Base-by-base conservation (phyloP, 139 green algal species). In the Chlorella ohadii region DNA sequence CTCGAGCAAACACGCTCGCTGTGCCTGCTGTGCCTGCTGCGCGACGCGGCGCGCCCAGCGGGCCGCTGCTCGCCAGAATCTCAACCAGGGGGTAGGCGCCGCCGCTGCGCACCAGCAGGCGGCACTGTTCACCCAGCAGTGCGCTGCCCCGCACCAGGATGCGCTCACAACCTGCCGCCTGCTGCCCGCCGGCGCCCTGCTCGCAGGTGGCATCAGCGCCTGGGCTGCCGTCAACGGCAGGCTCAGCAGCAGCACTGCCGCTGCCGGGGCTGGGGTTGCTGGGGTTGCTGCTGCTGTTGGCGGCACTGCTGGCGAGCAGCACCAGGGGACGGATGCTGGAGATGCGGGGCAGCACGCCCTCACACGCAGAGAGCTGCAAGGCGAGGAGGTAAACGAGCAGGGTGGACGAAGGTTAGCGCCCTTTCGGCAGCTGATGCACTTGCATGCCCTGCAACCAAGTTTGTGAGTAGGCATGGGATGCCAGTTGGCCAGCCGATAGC, bases 71-170 rank as follows among this genome's bases (percentile, higher is more conserved):
- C 19, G 27, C 31, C 72, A 79, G 47, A 5, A 79, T 55, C 47
- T 79, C 72, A 33, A 79, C 72, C 17, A 79, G 47, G 17, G 72
- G 72, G 44, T 66, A 79, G 0, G 27, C 9, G 38, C 72, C 68
- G 47, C 36, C 36, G 47, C 20, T 73, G 67, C 72, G 72, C 47
- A 79, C 72, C n/a, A 79, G 72, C 72, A 79, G 72, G n/a, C 72
- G 72, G 4, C 28, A 15, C 20, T 66, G 47, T 3, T 31, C 13
- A 3, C n/a, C 47, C 47, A 36, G 13, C 72, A 79, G 72, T n/a
- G 33, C 39, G 47, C 47, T 55, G 15, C 72, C 72, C 20, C 72
- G 72, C 72, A 79, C 72, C 47, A 79, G n/a, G 17, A 79, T 59
- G 51, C 47, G 19, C 47, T 39, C 15, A 28, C 47, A 38, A 4